Evolutionary conservation across 2,329 filamentous ascomycete genomes (phyloP).

Genomic region (Stachybotrys elegans): DNA sequence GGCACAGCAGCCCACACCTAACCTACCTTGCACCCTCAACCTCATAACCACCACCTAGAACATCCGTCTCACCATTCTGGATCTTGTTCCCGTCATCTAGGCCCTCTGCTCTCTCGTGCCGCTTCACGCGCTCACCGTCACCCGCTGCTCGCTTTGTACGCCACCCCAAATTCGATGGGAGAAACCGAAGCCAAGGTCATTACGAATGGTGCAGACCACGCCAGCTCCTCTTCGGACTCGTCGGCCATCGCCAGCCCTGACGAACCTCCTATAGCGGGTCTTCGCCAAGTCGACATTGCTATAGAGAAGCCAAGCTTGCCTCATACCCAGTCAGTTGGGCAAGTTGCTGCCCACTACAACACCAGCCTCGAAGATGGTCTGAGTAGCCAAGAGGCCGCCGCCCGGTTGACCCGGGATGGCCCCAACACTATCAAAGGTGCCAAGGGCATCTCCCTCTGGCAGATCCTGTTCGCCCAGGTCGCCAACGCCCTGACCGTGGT

Average conservation of each 20-base stretch:
- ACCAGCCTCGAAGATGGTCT: constrained; percentile 55
- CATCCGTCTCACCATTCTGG: too few relatives aligned
- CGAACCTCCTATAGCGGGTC: constrained; percentile 35
- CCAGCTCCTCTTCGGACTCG: constrained; percentile 32
- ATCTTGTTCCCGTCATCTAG: too few relatives aligned
- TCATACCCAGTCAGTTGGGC: constrained; percentile 29
- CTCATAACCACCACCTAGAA: too few relatives aligned
- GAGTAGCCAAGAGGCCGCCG: constrained; percentile 55
- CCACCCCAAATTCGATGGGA: constrained; percentile 35
- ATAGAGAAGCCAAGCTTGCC: constrained; percentile 30
- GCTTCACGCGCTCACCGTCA: neutral
- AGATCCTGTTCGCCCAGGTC: constrained; percentile 71
- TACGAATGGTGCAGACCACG: constrained; percentile 36
- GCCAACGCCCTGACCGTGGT: constrained; percentile 73
- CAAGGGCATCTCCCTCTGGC: constrained; percentile 67
- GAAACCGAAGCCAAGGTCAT: constrained; percentile 27
- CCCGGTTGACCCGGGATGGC: constrained; percentile 61
- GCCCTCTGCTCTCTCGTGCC: too few relatives aligned
- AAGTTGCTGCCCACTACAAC: constrained; percentile 30
- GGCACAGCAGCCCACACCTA: too few relatives aligned
- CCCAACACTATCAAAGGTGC: constrained; percentile 67
- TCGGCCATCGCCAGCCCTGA: constrained; percentile 28
- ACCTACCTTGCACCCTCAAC: too few relatives aligned
- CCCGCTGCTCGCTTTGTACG: constrained; percentile 12
- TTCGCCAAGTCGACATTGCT: constrained; percentile 26